These are phyloP conservation scores for Venturiaceae sp. DNA, from an alignment of 2,329 filamentous ascomycete species.

Conservation along the genomic window DNA sequence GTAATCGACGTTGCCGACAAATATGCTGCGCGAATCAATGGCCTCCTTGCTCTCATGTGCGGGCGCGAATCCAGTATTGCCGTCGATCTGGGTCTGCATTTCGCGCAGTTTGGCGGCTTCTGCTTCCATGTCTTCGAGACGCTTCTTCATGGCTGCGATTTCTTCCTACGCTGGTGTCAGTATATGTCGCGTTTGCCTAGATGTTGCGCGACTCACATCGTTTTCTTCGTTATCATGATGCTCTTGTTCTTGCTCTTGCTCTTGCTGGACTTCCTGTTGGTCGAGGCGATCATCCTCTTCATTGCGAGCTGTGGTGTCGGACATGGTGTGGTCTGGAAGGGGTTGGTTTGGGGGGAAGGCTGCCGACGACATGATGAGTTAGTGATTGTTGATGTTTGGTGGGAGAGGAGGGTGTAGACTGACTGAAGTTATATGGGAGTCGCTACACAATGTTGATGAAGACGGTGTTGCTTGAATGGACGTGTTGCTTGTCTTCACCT, in stretches of 20 bases:
- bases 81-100: constrained; percentile 59
- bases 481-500: not conserved
- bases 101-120: constrained; percentile 47
- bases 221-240: not conserved
- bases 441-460: not conserved
- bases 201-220: not conserved
- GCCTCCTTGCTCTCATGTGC: constrained; percentile 78
- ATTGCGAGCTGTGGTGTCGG: constrained; percentile 9
- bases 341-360: not conserved
- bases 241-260: not conserved
- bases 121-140: constrained; percentile 47
- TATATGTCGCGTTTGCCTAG: not conserved
- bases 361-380: not conserved
- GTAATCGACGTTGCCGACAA: constrained; percentile 98
- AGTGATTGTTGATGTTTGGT: not conserved
- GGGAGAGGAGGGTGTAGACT: not conserved
- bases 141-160: constrained; percentile 34
- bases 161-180: not conserved
- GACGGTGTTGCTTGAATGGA: too few species aligned
- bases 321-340: constrained; percentile 8
- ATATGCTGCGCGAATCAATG: constrained; percentile 89
- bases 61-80: constrained; percentile 51
- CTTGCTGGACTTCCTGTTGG: not conserved
- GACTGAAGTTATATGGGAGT: not conserved
- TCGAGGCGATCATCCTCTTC: constrained; percentile 11